These are phyloP conservation scores for Akanthomyces dipterigenus DNA, from an alignment of 2,329 filamentous ascomycete species.

Conservation along the genomic window DNA sequence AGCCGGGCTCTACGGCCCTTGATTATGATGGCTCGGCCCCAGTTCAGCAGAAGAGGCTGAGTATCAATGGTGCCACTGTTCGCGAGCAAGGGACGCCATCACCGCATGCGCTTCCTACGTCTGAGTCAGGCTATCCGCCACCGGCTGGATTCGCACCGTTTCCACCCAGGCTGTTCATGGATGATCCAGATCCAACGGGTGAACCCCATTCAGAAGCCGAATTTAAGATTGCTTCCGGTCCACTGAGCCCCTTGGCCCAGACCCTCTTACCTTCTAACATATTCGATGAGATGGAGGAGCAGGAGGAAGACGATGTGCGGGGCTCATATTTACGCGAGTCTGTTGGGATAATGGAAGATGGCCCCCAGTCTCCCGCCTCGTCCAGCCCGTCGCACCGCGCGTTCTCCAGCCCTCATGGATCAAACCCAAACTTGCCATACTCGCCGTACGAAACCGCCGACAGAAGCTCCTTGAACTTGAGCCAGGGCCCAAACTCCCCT, in stretches of 20 bases:
- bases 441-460: slow-evolving; percentile 45
- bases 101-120: slow-evolving; percentile 31
- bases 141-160: slow-evolving; percentile 52
- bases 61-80: slow-evolving; percentile 42
- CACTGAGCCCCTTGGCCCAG: slow-evolving; percentile 70
- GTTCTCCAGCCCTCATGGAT: slow-evolving; percentile 56
- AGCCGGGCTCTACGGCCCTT: slow-evolving; percentile 35
- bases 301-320: slow-evolving; percentile 38
- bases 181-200: slow-evolving; percentile 28
- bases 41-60: slow-evolving; percentile 40
- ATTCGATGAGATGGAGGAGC: slow-evolving; percentile 56
- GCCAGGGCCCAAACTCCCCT: slow-evolving; percentile 33
- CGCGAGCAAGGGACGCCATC: slow-evolving; percentile 33
- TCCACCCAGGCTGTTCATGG: slow-evolving; percentile 44
- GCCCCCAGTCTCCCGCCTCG: slow-evolving; percentile 55
- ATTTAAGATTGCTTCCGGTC: slow-evolving; percentile 55
- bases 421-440: slow-evolving; percentile 51
- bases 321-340: slow-evolving; percentile 29
- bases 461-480: slow-evolving; percentile 31
- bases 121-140: slow-evolving; percentile 39
- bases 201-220: slow-evolving; percentile 54
- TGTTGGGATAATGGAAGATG: slow-evolving; percentile 28
- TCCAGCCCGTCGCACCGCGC: slow-evolving; percentile 50
- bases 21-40: slow-evolving; percentile 40
- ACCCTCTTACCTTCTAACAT: slow-evolving; percentile 64